Base-by-base conservation (phyloP, 768 basidiomycete species). In the Leucocoprinus sp. region DNA sequence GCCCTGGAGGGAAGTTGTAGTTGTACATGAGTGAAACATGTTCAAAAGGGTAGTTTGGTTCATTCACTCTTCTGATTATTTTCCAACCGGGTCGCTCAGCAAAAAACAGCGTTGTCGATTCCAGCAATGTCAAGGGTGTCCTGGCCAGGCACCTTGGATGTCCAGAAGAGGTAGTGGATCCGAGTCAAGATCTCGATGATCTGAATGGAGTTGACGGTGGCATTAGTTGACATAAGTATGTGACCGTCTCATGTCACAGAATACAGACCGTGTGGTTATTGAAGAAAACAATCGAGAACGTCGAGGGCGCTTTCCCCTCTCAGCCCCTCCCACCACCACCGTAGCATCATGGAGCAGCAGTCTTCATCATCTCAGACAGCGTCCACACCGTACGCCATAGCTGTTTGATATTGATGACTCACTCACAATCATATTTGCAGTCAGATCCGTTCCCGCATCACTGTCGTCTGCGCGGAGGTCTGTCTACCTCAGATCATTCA, bases 371-470 rank as follows among this genome's bases (percentile, higher is more conserved):
- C 29, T 6, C 45, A 34, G 45, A 15, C 45, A 40, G n/a, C 45
- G 22, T 40, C 37, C 22, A 23, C 37, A n/a, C 45, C 45, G 45
- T 47, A n/a, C 12, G 45, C 86, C 85, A 56, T 15, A 29, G 21
- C 29, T 22, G n/a, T n/a, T 34, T 29, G 8, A 5, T 27, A 1
- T 8, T 22, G 11, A 8, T 18, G 28, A 21, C 21, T 9, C 22
- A 34, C 37, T 47, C 31, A 47, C 38, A 33, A 50, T 45, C 49
- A 27, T 37, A 21, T 36, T 46, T 42, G 28, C 27, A 51, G 50
- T 23, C 50, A 49, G 38, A 49, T 45, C 27, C 50, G 53, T 23
- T 48, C 55, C 11, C 51, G 55, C 42, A 50, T 54, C 39, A 56
- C 55, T 5, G 55, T 56, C 14, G 55, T 56, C 18, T 56, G 55